Evolutionary conservation across 176 grass and related monocot species (phyloP), one percentile per base, ranked within the genome.

Genomic region (Urochloa ruziziensis): DNA sequence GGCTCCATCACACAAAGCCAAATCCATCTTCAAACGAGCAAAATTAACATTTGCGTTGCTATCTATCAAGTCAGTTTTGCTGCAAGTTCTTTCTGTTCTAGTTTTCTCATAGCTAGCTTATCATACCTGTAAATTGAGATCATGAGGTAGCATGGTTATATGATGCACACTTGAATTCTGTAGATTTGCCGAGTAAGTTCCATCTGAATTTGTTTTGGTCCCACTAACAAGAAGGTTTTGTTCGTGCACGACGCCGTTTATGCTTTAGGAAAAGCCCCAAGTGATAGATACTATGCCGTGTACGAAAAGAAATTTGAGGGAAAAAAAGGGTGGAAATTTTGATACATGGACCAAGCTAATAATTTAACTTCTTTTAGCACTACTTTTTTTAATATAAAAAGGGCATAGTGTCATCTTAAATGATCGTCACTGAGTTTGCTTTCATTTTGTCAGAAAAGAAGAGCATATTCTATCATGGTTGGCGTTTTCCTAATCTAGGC

Each of bases 291-390:
- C 7, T 84, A 54, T 70, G 63, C 70, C 66, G 56, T 78, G 54
- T 65, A 83, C 19, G 46, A 65, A 88, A 83, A 88, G 58, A 56
- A 80, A 80, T 44, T 80, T 74, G 46, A 64, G 28, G 51, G n/a
- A 71, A 70, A 32, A 49, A 12, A 46, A 46, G 14, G 10, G 14
- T 10, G 6, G 40, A 46, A 47, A 46, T 35, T 70, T 81, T n/a
- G 40, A 75, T 29, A 21, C 66, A 27, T 44, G 80, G 76, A n/a
- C 77, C 87, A 62, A 53, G 65, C 71, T 84, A 75, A 89, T 89
- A 67, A 70, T 84, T 33, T 61, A 53, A 32, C 10, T 10, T 46
- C 67, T 74, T 81, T 76, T 71, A 83, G 43, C 48, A 70, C 54
- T 23, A 76, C 40, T 27, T 77, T 63, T 85, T 61, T 23, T 0